Evolutionary conservation across 164 flowering plant species (phyloP).

Genomic region (Aristolochia fimbriata): DNA sequence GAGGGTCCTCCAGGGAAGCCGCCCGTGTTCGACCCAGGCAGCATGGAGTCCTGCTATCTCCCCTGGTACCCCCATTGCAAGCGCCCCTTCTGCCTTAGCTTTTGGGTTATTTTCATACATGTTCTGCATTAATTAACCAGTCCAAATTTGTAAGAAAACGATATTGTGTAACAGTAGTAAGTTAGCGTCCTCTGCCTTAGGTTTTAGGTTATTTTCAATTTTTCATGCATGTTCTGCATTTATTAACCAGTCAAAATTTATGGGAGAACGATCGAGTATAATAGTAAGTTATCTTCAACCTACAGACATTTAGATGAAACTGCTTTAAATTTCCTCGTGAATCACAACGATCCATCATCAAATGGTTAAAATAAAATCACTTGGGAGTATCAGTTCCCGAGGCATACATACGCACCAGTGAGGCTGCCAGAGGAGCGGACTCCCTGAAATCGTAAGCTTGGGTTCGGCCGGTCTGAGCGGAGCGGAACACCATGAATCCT

Average conservation of each 20-base stretch:
- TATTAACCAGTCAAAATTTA: no score
- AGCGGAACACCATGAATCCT: slow-evolving; percentile 63
- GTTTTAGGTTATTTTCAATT: no score
- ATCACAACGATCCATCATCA: no score
- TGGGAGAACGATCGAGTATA: no score
- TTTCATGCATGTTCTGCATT: no score
- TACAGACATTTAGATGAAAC: no score
- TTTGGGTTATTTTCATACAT: slow-evolving; percentile 59
- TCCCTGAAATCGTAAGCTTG: slow-evolving; percentile 74
- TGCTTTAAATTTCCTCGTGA: no score
- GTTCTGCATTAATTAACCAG: slow-evolving; percentile 28
- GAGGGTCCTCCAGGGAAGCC: slow-evolving; percentile 60
- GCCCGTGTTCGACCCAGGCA: slow-evolving; percentile 74
- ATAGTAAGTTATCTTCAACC: no score
- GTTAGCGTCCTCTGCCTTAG: no score
- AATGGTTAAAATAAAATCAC: no score
- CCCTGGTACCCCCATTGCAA: slow-evolving; percentile 88
- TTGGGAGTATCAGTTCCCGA: no score
- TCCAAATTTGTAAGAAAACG: background rate
- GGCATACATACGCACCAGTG: slow-evolving; percentile 33
- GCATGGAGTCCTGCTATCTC: slow-evolving; percentile 86
- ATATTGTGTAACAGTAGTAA: no score
- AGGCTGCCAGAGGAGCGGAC: slow-evolving; percentile 82
- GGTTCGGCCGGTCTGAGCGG: slow-evolving; percentile 33
- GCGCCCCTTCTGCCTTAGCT: slow-evolving; percentile 47